Conservation (phyloP, 768 basidiomycete species). For the Hericium rajendrae region DNA sequence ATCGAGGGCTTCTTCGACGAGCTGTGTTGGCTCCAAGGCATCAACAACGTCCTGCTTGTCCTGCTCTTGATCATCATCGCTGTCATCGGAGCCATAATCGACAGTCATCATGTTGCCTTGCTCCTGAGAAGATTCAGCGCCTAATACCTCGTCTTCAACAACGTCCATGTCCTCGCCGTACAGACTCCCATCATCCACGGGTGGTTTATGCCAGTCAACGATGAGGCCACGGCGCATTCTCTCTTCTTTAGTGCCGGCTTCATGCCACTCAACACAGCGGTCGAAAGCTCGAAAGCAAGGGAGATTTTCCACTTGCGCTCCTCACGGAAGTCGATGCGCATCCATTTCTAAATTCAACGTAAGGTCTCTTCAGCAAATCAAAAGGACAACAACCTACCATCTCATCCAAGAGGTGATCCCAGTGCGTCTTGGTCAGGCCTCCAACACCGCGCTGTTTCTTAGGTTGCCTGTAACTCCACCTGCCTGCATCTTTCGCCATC, state of each 20-base stretch:
- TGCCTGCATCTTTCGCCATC: slow-evolving; percentile 61
- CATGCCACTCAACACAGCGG: slow-evolving; percentile 82
- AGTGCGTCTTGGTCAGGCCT: slow-evolving; percentile 71
- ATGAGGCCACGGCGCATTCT: slow-evolving; percentile 58
- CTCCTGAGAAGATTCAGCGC: slow-evolving; percentile 9
- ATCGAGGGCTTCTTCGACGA: slow-evolving; percentile 52
- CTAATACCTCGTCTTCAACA: slow-evolving; percentile 10
- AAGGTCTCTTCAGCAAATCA: neutral
- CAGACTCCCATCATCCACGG: slow-evolving; percentile 20
- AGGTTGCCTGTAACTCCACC: slow-evolving; percentile 92
- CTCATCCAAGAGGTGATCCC: slow-evolving; percentile 95
- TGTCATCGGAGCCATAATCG: slow-evolving; percentile 28
- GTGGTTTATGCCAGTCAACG: slow-evolving; percentile 46
- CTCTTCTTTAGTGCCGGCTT: slow-evolving; percentile 52
- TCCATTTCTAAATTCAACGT: slow-evolving; percentile 67
- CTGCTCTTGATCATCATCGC: slow-evolving; percentile 50
- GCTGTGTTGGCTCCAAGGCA: slow-evolving; percentile 41
- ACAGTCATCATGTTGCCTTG: slow-evolving; percentile 5
- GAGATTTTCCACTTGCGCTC: slow-evolving; percentile 89
- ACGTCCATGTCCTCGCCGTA: slow-evolving; percentile 22
- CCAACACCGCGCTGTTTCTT: slow-evolving; percentile 85
- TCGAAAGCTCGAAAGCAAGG: slow-evolving; percentile 73
- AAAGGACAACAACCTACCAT: slow-evolving; percentile 48
- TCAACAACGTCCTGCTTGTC: slow-evolving; percentile 49
- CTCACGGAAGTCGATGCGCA: slow-evolving; percentile 91